Percentiles rank a stretch among this genome's conserved stretches.
Evolutionary conservation across 805 yeast species (phyloP).

Genomic region (Spathaspora passalidarum): DNA sequence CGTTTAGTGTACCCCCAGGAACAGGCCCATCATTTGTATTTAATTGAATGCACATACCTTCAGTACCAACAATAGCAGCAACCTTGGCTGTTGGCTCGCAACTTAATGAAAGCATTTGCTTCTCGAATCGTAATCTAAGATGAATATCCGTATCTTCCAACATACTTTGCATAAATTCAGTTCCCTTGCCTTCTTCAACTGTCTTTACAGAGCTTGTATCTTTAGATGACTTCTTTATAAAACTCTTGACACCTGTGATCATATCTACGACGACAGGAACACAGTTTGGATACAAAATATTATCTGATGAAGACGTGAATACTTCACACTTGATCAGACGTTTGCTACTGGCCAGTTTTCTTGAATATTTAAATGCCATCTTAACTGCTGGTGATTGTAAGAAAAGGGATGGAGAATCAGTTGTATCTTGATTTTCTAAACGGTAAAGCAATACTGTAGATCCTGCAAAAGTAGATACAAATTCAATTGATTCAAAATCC

Average conservation of each 20-base stretch:
- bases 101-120: slow-evolving; percentile 73
- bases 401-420: slow-evolving; percentile 48
- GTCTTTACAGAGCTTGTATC: background rate
- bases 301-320: slow-evolving; percentile 66
- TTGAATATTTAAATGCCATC: slow-evolving; percentile 51
- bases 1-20: slow-evolving; percentile 36
- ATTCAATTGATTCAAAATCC: slow-evolving; percentile 42
- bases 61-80: slow-evolving; percentile 76
- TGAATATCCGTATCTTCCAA: slow-evolving; percentile 59
- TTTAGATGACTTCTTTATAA: slow-evolving; percentile 35
- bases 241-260: slow-evolving; percentile 43
- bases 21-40: slow-evolving; percentile 45
- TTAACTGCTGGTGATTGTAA: slow-evolving; percentile 75
- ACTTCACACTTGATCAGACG: slow-evolving; percentile 52
- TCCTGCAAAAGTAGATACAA: slow-evolving; percentile 62
- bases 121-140: slow-evolving; percentile 60
- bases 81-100: slow-evolving; percentile 95
- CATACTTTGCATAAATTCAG: slow-evolving; percentile 18
- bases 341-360: slow-evolving; percentile 30
- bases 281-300: slow-evolving; percentile 66
- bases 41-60: slow-evolving; percentile 59
- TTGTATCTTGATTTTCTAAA: slow-evolving; percentile 33
- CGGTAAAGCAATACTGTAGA: slow-evolving; percentile 54
- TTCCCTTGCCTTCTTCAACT: slow-evolving; percentile 27
- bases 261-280: slow-evolving; percentile 74